Evolutionary conservation across 768 basidiomycete species (phyloP).

Genomic region (Polyporus arcularius): DNA sequence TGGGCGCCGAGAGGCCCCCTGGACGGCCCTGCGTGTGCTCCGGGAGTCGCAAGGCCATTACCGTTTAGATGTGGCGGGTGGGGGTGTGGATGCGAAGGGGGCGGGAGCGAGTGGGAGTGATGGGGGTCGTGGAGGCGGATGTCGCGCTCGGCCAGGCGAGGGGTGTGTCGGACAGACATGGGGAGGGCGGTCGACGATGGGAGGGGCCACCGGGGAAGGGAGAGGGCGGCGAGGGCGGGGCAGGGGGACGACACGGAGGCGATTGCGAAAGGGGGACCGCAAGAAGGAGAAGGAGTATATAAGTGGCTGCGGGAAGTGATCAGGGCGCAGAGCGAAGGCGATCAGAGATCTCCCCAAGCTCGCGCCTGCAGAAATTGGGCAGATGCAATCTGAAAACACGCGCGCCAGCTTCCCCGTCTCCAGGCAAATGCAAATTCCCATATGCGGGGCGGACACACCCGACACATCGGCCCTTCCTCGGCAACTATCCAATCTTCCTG

Average conservation of each 20-base stretch:
- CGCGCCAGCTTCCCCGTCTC: constrained; percentile 19
- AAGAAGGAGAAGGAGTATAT: constrained; percentile 6
- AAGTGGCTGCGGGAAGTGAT: constrained; percentile 27
- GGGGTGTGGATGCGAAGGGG: constrained; percentile 37
- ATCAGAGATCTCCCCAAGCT: constrained; percentile 29
- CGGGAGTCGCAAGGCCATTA: constrained; percentile 45
- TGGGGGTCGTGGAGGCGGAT: constrained; percentile 64
- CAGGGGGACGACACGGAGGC: constrained; percentile 22
- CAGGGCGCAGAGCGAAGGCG: constrained; percentile 33
- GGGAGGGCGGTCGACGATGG: constrained; percentile 7
- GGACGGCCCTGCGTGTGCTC: constrained; percentile 37
- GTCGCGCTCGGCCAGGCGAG: constrained; percentile 63
- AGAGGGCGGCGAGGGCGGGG: constrained; percentile 26
- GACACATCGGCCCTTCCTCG: constrained; percentile 21
- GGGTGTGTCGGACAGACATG: constrained; percentile 64
- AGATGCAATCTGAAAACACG: constrained; percentile 22
- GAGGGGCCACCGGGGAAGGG: constrained; percentile 29
- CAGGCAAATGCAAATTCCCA: constrained; percentile 21
- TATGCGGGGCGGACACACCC: constrained; percentile 9
- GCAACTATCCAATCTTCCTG: constrained; percentile 25
- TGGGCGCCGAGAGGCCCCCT: constrained; percentile 24
- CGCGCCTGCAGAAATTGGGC: constrained; percentile 15
- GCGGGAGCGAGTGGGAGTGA: constrained; percentile 46
- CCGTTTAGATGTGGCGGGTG: constrained; percentile 58
- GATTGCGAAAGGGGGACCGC: constrained; percentile 2